These are phyloP conservation scores for Anthostomella pinea DNA, from an alignment of 2,329 filamentous ascomycete genomes.

Conservation along the genomic window DNA sequence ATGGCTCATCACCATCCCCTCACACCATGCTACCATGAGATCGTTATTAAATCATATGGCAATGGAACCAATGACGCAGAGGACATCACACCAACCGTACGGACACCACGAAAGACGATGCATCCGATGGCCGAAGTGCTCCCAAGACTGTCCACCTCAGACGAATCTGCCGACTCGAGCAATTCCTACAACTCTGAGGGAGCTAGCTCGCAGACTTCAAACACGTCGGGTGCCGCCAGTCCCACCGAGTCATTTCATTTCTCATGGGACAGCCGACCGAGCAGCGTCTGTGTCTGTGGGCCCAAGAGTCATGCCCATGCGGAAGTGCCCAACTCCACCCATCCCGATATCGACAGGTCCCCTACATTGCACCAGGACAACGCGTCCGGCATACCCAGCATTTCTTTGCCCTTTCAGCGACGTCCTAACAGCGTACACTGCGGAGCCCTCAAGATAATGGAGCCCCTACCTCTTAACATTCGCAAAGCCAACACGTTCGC, in stretches of 20 bases:
- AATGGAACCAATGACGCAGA: constrained; percentile 46
- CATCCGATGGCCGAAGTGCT: constrained; percentile 5
- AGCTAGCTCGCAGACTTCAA: constrained; percentile 16
- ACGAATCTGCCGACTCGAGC: constrained; percentile 11
- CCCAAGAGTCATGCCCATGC: no score
- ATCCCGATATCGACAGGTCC: background rate
- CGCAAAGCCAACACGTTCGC: constrained; percentile 13
- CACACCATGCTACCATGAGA: constrained; percentile 44
- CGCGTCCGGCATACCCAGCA: constrained; percentile 2
- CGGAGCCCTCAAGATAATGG: constrained; percentile 1
- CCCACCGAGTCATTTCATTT: constrained; percentile 1
- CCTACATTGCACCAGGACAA: constrained; percentile 4
- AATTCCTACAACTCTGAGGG: constrained; percentile 15
- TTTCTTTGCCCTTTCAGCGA: no score
- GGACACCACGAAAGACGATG: background rate
- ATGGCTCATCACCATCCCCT: background rate
- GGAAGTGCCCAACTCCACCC: background rate
- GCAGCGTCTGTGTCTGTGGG: constrained; percentile 5
- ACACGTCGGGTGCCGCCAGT: constrained; percentile 18
- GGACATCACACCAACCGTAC: background rate
- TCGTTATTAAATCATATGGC: constrained; percentile 52
- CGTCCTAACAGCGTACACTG: constrained; percentile 8
- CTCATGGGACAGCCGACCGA: constrained; percentile 2
- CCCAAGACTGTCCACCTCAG: constrained; percentile 7
- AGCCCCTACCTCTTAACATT: constrained; percentile 17